These are phyloP conservation scores for Talaromyces piceae DNA, from an alignment of 2,329 filamentous ascomycete genomes.

Conservation along the genomic window DNA sequence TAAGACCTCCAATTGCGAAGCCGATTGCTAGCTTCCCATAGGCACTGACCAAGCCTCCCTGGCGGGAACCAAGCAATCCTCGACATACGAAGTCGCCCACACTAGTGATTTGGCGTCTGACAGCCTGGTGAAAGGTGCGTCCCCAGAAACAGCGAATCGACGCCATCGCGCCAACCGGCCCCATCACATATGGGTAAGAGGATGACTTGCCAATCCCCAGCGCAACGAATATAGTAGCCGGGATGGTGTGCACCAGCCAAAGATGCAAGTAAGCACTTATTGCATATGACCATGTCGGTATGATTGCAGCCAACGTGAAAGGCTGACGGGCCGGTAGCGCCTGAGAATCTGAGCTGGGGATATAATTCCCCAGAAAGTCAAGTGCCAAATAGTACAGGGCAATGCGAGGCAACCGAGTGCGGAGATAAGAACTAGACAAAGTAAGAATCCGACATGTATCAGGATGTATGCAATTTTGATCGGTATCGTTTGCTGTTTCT, in stretches of 20 bases:
- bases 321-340: not conserved
- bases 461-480: no score
- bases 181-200: constrained; percentile 1
- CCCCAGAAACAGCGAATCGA: not conserved
- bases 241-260: not conserved
- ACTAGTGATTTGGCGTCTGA: not conserved
- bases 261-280: not conserved
- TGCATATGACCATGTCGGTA: not conserved
- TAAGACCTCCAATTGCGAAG: not conserved
- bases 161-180: not conserved
- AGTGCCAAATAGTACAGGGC: not conserved
- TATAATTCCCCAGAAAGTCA: not conserved
- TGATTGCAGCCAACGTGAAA: not conserved
- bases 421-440: not conserved
- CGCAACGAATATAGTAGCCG: not conserved
- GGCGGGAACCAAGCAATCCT: not conserved
- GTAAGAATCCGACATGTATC: not conserved
- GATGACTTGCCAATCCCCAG: not conserved
- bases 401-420: not conserved
- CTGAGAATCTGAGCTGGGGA: not conserved
- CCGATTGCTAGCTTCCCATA: not conserved
- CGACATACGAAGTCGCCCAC: not conserved
- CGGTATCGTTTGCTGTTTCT: no score
- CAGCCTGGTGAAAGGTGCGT: not conserved
- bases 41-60: not conserved